Evolutionary conservation across 176 grass and related monocot species (phyloP), one percentile per base, ranked within the genome.

Genomic region (Ensete glaucum): DNA sequence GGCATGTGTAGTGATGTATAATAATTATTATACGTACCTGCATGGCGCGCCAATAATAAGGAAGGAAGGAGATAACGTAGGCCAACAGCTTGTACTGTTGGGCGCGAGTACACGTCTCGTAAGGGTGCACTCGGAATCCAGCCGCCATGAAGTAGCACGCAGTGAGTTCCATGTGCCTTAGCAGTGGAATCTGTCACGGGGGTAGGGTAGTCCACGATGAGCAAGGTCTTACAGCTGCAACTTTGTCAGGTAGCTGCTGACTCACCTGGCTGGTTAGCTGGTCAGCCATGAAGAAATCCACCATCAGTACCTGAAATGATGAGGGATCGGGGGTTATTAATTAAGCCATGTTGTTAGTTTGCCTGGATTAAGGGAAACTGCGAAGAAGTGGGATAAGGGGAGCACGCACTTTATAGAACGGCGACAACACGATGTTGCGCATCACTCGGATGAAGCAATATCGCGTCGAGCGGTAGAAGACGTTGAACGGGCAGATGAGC

Each of bases 241-340:
- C 16, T 17, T 60, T 60, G n/a, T 7, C 16, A 50, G 50, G 50
- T 43, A 43, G 4, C 34, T 43, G 27, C 27, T 29, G 2, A 9
- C 29, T 81, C 82, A 98, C 95, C 95, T 99, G 95, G 52, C 95
- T 99, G 22, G 95, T 99, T 77, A 99, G 76, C 73, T 99, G 95
- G 58, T 99, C 95, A 74, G 95, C 95, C 90, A 99, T 93, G 78
- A 94, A 99, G 86, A 99, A 99, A 83, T 99, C 95, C 16, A 82
- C 86, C 95, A 99, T 89, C 67, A 91, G 51, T 48, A 99, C 90
- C 95, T 99, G 81, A 53, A 84, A 64, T 64, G 34, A 86, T 52
- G 78, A 25, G 24, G 24, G 52, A 43, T 3, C 27, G 27, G 2
- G 2, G 2, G 4, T 3, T 5, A n/a, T n/a, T n/a, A n/a, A n/a